Evolutionary conservation across 495 filamentous ascomycete genomes (phyloP).

Genomic region (Podospora appendiculata): DNA sequence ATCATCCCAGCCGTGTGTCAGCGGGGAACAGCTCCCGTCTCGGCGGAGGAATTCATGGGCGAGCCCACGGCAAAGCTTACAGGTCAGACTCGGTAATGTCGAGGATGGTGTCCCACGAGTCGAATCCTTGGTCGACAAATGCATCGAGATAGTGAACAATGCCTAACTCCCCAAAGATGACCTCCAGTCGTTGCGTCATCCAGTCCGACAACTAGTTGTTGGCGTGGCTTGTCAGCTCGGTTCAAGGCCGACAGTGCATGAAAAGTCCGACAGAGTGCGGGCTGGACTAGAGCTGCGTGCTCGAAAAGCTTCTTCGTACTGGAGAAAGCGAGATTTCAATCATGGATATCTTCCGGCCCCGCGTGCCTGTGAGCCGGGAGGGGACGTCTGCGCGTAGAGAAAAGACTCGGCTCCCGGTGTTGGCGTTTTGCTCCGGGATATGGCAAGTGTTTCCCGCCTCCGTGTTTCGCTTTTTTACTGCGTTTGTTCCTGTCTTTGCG

Average conservation of each 20-base stretch:
- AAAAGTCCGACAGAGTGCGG: not conserved
- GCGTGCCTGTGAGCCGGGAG: no score
- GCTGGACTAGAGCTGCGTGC: no score
- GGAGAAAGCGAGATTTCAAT: not conserved
- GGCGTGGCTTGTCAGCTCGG: constrained; percentile 1
- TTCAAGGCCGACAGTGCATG: constrained; percentile 3
- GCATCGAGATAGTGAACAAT: constrained; percentile 62
- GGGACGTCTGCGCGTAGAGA: no score
- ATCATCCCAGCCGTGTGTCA: not conserved
- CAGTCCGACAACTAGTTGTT: constrained; percentile 3
- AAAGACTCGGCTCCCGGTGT: no score
- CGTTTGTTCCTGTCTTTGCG: no score
- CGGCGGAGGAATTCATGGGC: no score
- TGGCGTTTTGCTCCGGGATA: no score
- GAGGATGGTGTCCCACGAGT: constrained; percentile 71
- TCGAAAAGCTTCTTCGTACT: not conserved
- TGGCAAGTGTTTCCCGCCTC: no score
- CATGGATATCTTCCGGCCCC: not conserved
- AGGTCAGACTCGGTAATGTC: constrained; percentile 77
- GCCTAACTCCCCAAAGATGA: constrained; percentile 60
- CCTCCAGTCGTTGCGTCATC: constrained; percentile 41
- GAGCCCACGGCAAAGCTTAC: constrained; percentile 30
- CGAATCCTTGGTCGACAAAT: constrained; percentile 69
- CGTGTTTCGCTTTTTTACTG: no score
- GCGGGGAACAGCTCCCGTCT: no score